Evolutionary conservation across 805 yeast species (phyloP), one percentile per base, ranked within the genome.

Genomic region (Candida dendrica): DNA sequence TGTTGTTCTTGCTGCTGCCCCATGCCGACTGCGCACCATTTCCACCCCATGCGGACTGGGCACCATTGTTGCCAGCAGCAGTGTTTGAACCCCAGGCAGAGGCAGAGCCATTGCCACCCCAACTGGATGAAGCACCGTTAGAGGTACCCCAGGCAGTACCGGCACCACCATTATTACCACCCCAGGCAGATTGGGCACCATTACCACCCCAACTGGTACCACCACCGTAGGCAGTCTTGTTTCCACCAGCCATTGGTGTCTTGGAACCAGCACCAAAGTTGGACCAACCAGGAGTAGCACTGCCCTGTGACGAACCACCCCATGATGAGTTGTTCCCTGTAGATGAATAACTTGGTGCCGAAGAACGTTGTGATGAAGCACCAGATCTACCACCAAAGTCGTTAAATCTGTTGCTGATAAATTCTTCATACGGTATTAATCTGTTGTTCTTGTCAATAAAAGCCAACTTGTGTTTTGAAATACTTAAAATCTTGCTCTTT

Each of bases 401-500:
- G 27, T 55, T 49, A 27, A 51, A 52, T 43, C 60, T 56, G 38
- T 66, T 76, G 34, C 81, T 86, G 40, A 87, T 72, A 52, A 86
- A 84, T 48, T 88, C 85, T 52, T 84, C 82, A 59, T 86, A 88
- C 16, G 95, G 83, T 34, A 84, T 71, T 44, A 87, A 74, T 49
- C 72, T 79, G 37, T 88, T 88, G 40, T 75, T 67, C 43, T 77
- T 80, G 38, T 84, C 76, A 42, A 74, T 75, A 54, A 88, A 91
- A 49, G 87, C 75, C 54, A 93, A 71, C 56, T 82, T 86, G 29
- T 76, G 72, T 57, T 90, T 90, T 53, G 80, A 82, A 29, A 93
- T 85, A 44, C 91, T 86, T 47, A 90, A 79, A 45, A 84, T 85
- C 61, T 91, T 93, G 58, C 82, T 81, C 51, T 90, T 90, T 22